Conservation (phyloP, 2,329 filamentous ascomycete genomes). For the Dactylellina cionopaga region DNA sequence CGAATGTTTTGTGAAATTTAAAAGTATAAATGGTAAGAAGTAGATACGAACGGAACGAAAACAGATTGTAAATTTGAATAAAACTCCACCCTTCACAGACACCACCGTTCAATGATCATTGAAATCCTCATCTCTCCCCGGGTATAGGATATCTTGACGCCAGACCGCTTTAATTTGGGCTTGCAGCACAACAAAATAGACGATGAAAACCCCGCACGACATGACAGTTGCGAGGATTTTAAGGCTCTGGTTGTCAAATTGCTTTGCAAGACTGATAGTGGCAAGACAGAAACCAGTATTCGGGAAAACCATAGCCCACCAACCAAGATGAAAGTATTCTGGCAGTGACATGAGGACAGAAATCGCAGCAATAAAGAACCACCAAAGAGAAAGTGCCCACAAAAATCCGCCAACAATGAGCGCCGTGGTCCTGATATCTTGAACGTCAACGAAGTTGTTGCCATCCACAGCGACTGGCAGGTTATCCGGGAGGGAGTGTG, state of each 20-base stretch:
- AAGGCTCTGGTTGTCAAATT: constrained; percentile 63
- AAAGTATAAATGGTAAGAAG: neutral
- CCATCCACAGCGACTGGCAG: constrained; percentile 61
- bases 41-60: neutral
- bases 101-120: constrained; percentile 63
- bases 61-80: neutral
- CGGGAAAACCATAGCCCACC: constrained; percentile 73
- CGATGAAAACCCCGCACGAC: constrained; percentile 61
- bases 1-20: neutral
- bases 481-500: constrained; percentile 65
- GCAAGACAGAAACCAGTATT: constrained; percentile 70
- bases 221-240: constrained; percentile 66
- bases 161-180: constrained; percentile 65
- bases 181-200: constrained; percentile 64
- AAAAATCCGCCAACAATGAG: constrained; percentile 63
- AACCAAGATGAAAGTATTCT: constrained; percentile 69
- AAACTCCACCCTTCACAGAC: neutral
- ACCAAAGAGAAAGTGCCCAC: constrained; percentile 65
- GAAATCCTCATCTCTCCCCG: constrained; percentile 67
- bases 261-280: constrained; percentile 67
- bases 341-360: constrained; percentile 64
- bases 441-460: constrained; percentile 64
- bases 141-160: constrained; percentile 68
- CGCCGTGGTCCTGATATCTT: constrained; percentile 62
- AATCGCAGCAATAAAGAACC: constrained; percentile 67